phyloP scores from a whole-genome alignment of 1,139 yeast species.

The Zygoascus meyerae region DNA sequence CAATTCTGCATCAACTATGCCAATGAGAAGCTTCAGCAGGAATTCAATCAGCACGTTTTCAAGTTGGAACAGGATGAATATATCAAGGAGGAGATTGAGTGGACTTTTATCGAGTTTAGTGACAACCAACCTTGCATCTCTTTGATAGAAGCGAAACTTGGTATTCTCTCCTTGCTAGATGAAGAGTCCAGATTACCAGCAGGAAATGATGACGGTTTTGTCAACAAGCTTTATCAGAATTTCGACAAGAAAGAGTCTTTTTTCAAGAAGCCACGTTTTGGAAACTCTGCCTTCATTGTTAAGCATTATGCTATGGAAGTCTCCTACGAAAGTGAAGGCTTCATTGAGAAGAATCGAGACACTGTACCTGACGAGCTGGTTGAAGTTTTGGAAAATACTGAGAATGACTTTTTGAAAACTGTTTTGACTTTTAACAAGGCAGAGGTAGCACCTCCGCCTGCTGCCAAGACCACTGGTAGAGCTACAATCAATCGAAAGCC shows the following conservation, averaged over 20 bases:
- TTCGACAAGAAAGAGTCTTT: constrained; percentile 75
- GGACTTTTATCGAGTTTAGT: constrained; percentile 94
- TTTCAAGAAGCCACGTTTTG: constrained; percentile 91
- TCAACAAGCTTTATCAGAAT: constrained; percentile 82
- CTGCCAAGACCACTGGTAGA: constrained; percentile 22
- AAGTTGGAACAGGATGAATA: constrained; percentile 96
- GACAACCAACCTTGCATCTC: constrained; percentile 98
- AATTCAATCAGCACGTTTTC: constrained; percentile 95
- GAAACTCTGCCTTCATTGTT: constrained; percentile 84
- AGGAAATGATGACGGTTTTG: constrained; percentile 91
- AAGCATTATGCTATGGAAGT: constrained; percentile 95
- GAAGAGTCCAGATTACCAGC: constrained; percentile 95
- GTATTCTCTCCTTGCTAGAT: constrained; percentile 81
- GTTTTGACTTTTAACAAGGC: constrained; percentile 63
- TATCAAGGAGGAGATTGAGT: constrained; percentile 83
- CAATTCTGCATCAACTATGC: constrained; percentile 98
- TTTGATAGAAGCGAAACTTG: constrained; percentile 83
- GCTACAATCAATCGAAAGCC: constrained; percentile 67
- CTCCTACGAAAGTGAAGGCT: constrained; percentile 86
- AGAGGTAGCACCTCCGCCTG: constrained; percentile 45
- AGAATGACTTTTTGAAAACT: constrained; percentile 56
- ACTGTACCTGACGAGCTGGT: constrained; percentile 95
- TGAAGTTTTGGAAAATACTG: constrained; percentile 69
- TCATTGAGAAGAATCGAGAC: constrained; percentile 94
- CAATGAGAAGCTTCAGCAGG: constrained; percentile 95